phyloP scores from a whole-genome alignment of 495 filamentous ascomycete genomes.

The Ascodesmis nigricans region DNA sequence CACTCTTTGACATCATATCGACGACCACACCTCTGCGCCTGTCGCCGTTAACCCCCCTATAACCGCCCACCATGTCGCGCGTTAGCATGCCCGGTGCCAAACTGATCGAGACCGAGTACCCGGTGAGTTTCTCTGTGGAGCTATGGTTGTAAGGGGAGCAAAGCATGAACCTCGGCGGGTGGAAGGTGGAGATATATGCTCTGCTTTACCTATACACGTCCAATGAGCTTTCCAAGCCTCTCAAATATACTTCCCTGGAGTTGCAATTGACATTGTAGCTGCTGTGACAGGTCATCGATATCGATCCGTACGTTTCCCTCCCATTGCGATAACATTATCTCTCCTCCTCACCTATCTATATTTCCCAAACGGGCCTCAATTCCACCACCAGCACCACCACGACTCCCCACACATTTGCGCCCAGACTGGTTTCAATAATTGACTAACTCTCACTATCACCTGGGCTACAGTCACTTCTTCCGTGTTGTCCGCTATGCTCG shows the following conservation, averaged over 20 bases:
- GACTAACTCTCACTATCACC: slow-evolving; percentile 18
- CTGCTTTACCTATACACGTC: neutral
- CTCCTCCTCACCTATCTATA: slow-evolving; percentile 8
- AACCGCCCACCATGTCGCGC: too few relatives aligned
- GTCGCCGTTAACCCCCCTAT: too few relatives aligned
- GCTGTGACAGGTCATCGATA: slow-evolving; percentile 66
- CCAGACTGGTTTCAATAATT: slow-evolving; percentile 1
- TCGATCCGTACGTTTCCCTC: slow-evolving; percentile 57
- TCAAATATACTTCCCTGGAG: too few relatives aligned
- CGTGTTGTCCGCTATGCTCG: slow-evolving; percentile 76
- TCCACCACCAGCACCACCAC: neutral
- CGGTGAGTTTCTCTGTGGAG: slow-evolving; percentile 32
- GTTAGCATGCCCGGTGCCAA: too few relatives aligned
- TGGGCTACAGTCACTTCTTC: slow-evolving; percentile 52
- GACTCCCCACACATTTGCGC: neutral
- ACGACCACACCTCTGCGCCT: too few relatives aligned
- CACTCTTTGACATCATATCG: too few relatives aligned
- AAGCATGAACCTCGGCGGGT: too few relatives aligned
- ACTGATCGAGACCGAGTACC: slow-evolving; percentile 51
- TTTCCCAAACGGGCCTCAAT: slow-evolving; percentile 1
- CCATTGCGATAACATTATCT: neutral
- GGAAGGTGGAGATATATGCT: neutral
- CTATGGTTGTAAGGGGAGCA: slow-evolving; percentile 5
- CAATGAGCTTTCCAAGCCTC: neutral
- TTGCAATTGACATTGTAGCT: slow-evolving; percentile 5